Evolutionary conservation across 2,329 filamentous ascomycete genomes (phyloP), one percentile per base, ranked within the genome.

Genomic region (Neurospora sp.): DNA sequence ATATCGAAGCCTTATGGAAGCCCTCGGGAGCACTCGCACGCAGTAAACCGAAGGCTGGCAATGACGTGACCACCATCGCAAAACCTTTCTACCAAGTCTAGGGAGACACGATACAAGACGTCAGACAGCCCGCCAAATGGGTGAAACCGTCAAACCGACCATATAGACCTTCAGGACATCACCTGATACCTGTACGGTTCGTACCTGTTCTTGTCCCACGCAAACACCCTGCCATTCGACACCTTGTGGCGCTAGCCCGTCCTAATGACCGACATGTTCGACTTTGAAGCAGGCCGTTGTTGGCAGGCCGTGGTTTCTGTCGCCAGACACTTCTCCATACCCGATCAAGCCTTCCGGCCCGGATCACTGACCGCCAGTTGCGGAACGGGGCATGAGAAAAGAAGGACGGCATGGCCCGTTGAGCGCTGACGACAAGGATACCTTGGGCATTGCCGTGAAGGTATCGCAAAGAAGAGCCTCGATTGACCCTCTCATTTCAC

Each of bases 271-370:
- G 68, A 68, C 69, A 42, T 46, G 39, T 15, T 52, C 39, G 28
- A 72, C 70, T 69, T 68, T 68, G 73, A 72, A 74, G 70, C 74
- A 71, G 74, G 38, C 42, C 52, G 52, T 33, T 70, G 71, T 68
- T 69, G 68, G 70, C 74, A 71, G 74, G 38, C 42, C 52, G 52
- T 33, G 52, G 8, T 36, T 62, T 46, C 62, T 67, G 28, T 67
- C 67, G 58, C n/a, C 58, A 66, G 66, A 69, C 67, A 28, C 3
- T 66, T 68, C 28, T 67, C 39, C 17, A 68, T 70, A 46, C 73
- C 73, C 52, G 71, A 73, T 73, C 58, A 42, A 70, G 71, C 33
- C 42, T 73, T 38, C 70, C 69, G 68, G 38, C 38, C 38, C 70
- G 62, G n/a, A 67, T 36, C 9, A 67, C 52, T 70, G 70, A 71